These are phyloP conservation scores for Calycina marina DNA, from an alignment of 2,329 filamentous ascomycete species.

Conservation along the genomic window DNA sequence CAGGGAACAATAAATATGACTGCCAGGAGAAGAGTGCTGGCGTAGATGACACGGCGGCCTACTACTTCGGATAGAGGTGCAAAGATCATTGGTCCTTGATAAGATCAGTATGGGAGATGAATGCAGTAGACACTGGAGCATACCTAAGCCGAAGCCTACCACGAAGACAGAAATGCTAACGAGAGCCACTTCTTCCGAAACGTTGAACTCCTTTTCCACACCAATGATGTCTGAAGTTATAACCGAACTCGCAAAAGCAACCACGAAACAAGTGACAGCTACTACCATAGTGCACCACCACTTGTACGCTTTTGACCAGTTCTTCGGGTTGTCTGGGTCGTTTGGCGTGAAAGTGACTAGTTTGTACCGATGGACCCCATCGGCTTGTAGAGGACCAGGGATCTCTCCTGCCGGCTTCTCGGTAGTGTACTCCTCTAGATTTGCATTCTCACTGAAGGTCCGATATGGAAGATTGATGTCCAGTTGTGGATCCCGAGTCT, in stretches of 20 bases:
- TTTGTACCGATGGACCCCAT: conserved; percentile 30
- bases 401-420: conserved; percentile 51
- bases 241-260: conserved; percentile 48
- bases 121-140: conserved; percentile 11
- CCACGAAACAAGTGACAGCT: conserved; percentile 59
- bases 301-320: conserved; percentile 65
- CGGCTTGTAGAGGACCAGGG: conserved; percentile 11
- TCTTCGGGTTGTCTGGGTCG: conserved; percentile 71
- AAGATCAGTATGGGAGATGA: conserved; percentile 4
- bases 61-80: conserved; percentile 65
- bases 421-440: conserved; percentile 51
- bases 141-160: conserved; percentile 64
- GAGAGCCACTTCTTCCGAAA: conserved; percentile 59
- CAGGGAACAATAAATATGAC: conserved; percentile 72
- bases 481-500: conserved; percentile 16
- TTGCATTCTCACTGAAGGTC: conserved; percentile 42
- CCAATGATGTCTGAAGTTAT: conserved; percentile 63
- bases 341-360: conserved; percentile 56
- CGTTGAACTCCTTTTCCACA: conserved; percentile 46
- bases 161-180: conserved; percentile 66
- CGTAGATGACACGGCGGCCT: conserved; percentile 57
- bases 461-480: conserved; percentile 50
- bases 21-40: conserved; percentile 32
- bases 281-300: conserved; percentile 83
- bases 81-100: conserved; percentile 56